Evolutionary conservation across 2,329 filamentous ascomycete species (phyloP), one percentile per base, ranked within the genome.

Genomic region (Aureobasidium vineae): DNA sequence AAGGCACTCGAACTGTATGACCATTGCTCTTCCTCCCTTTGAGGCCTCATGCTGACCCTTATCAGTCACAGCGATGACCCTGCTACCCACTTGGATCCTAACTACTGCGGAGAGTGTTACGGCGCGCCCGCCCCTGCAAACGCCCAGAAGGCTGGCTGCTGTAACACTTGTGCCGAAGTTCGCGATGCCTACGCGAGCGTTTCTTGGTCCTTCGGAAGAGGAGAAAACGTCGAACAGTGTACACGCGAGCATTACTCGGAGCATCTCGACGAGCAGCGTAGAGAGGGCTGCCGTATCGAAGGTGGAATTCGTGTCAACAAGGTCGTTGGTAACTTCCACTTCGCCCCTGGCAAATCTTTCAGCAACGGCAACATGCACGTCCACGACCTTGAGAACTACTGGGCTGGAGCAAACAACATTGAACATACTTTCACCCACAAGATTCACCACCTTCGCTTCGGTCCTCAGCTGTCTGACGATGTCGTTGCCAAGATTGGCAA

Each of bases 311-410:
- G 91, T 56, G 96, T 99, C 71, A 99, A 99, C 84, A 99, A 99
- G 81, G 95, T 99, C 31, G 86, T 99, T 65, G 95, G 95, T 66
- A 99, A 99, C 82, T 99, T 99, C 85, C 95, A 99, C 79, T 90
- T 99, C 73, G 95, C 96, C 0, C 95, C 95, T 1, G 95, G 95
- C 73, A 91, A 94, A 79, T 94, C 90, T 77, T 98, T 98, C 85
- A 96, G 90, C 78, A 96, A 91, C 75, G 92, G 92, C 71, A 96
- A 97, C 81, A 90, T 98, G 86, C 95, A 99, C 80, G 91, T 97
- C 23, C 95, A 99, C 81, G 96, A 99, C 75, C 83, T 99, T 70
- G 92, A 97, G 78, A 96, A 95, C 82, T 99, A 97, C 84, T 90
- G 92, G 82, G 88, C 94, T 70, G 85, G 84, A 26, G 85, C 88